Base-by-base conservation (phyloP, 2,329 filamentous ascomycete genomes). In the Alternaria metachromatica region DNA sequence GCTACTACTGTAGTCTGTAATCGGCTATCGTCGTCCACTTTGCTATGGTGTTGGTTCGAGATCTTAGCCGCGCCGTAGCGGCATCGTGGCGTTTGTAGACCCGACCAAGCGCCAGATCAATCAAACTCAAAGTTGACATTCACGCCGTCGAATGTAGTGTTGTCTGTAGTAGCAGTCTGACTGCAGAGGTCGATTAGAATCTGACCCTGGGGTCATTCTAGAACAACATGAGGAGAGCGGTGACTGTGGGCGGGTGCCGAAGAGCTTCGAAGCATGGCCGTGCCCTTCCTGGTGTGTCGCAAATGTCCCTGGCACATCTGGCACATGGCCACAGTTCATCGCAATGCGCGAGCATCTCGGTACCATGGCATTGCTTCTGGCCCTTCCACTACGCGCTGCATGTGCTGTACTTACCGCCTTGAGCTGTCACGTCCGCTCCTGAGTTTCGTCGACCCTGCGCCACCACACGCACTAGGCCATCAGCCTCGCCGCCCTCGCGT, bases 401-500 rank as follows among this genome's bases (percentile, higher is more conserved):
- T 23, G 37, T 30, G 20, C 26, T 54, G 43, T 12, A 44, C 48
- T 41, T 51, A 26, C 54, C 26, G 41, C 23, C 28, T 58, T 18
- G n/a, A 23, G 48, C 48, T 54, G 25, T 28, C 48, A 13, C n/a
- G 49, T 25, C 18, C 41, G 28, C 55, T 59, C 21, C n/a, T 18
- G 37, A 37, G 26, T 58, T 41, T 59, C 28, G 23, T 51, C 44
- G 30, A 15, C 30, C 43, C 28, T 63, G 33, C 56, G 60, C 60
- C 44, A 63, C 60, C 26, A 41, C n/a, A 44, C 33, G 33, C 21
- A 25, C 57, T 33, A 55, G 49, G 54, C 51, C 60, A 9, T 10
- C 28, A 44, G 51, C n/a, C 37, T 69, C 58, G 64, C 46, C 28
- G 30, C 45, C n/a, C 37, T 69, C 60, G 64, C 55, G 55, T 66